Evolutionary conservation across 2,329 filamentous ascomycete genomes (phyloP), one percentile per base, ranked within the genome.

Genomic region (Ceratocystis harringtonii): DNA sequence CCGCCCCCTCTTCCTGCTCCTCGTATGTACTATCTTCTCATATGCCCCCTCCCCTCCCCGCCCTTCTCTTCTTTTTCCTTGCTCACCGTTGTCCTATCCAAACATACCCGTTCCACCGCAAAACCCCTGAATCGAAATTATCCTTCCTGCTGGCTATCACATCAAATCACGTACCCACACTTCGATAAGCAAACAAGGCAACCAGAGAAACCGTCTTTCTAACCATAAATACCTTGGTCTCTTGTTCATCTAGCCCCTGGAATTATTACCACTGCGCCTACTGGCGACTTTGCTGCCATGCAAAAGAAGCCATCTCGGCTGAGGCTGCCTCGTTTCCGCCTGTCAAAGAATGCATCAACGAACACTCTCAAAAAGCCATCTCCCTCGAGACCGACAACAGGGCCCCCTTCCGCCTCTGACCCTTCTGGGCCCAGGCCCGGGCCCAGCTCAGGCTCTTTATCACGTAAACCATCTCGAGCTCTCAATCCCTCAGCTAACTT

Each of bases 211-310:
- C 30, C n/a, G 15, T n/a, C 28, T 22, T 36, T 28, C 64, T 52
- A 64, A 64, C 28, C 32, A 12, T 62, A 2, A 28, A 22, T 44
- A 10, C 25, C 5, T 22, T 43, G 70, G 65, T 68, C 28, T 30
- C 55, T 36, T 19, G n/a, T 22, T 58, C 28, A 58, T 15, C 58
- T 70, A 86, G 84, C 84, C 68, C 84, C 84, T 61, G 79, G 83
- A 70, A 97, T 97, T 73, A 94, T 97, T 74, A 96, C 89, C 62
- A 97, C 92, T 10, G 89, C 92, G 17, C 92, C 94, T 8, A 94
- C 91, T 7, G 82, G 85, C 69, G 82, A 88, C 63, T 72, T 84
- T 22, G 78, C 78, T 44, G 70, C 73, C 62, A 73, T 79, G 68
- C 81, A 78, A 61, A 85, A 82, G 73, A 84, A 81, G 69, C 74